Percentiles rank a stretch among this genome's conserved stretches.
phyloP scores from a whole-genome alignment of 306 rosid genomes.

The Gastrolobium villosum region DNA sequence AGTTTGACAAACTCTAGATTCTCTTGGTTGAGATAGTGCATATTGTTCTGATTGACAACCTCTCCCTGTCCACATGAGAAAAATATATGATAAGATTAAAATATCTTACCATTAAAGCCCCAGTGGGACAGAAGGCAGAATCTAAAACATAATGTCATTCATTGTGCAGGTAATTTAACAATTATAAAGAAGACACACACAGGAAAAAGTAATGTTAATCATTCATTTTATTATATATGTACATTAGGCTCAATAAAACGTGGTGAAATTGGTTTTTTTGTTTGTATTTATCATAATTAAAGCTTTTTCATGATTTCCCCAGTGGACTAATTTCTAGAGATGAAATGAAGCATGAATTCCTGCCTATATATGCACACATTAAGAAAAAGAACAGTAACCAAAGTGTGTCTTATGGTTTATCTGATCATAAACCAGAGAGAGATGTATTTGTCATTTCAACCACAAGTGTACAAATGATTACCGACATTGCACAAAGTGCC shows the following conservation, averaged over 20 bases:
- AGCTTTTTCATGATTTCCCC: neutral
- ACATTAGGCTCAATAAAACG: conserved; percentile 40
- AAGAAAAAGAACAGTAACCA: conserved; percentile 21
- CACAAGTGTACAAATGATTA: conserved; percentile 54
- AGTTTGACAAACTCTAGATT: conserved; percentile 62
- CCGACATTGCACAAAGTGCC: conserved; percentile 53
- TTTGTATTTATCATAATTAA: neutral
- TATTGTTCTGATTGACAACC: conserved; percentile 50
- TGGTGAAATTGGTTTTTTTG: conserved; percentile 2
- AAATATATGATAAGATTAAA: conserved; percentile 42
- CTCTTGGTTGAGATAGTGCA: conserved; percentile 52
- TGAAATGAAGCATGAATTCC: neutral
- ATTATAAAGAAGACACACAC: conserved; percentile 29
- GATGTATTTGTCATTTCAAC: conserved; percentile 49
- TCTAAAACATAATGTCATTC: conserved; percentile 55
- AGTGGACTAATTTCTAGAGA: neutral
- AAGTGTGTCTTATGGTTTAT: conserved; percentile 32
- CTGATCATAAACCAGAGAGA: conserved; percentile 33
- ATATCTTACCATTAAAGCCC: conserved; percentile 52
- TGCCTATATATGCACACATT: neutral
- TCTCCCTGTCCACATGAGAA: conserved; percentile 55
- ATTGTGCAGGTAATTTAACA: conserved; percentile 46
- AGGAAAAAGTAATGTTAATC: conserved; percentile 31
- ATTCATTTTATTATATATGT: conserved; percentile 30
- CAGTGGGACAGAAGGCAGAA: conserved; percentile 56